These are phyloP conservation scores for Yamadazyma philogaea DNA, from an alignment of 805 yeast genomes.

Conservation along the genomic window DNA sequence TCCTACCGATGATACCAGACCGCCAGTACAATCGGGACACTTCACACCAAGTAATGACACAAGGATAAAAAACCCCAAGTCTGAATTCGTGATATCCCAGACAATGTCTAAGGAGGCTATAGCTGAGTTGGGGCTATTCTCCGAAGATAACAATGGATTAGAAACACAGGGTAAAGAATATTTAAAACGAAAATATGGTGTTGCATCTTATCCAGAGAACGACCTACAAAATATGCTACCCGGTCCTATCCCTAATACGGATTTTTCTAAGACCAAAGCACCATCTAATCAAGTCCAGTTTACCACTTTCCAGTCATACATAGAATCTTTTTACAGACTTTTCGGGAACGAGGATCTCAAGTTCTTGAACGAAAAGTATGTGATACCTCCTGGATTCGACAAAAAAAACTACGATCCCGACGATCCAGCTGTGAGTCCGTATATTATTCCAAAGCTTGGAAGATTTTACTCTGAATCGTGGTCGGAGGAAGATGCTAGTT, in stretches of 20 bases:
- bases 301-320: constrained; percentile 76
- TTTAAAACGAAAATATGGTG: constrained; percentile 74
- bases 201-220: constrained; percentile 80
- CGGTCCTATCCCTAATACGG: constrained; percentile 83
- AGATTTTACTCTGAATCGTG: constrained; percentile 78
- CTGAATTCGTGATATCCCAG: constrained; percentile 71
- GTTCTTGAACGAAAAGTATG: constrained; percentile 60
- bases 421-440: constrained; percentile 67
- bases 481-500: constrained; percentile 72
- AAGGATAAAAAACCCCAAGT: constrained; percentile 63
- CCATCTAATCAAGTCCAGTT: constrained; percentile 86
- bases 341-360: constrained; percentile 79
- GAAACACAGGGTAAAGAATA: constrained; percentile 72
- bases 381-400: constrained; percentile 51
- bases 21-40: constrained; percentile 46
- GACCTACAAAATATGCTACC: constrained; percentile 77
- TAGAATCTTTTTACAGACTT: constrained; percentile 80
- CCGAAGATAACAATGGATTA: constrained; percentile 56
- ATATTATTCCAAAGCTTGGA: constrained; percentile 80
- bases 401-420: constrained; percentile 46
- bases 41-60: constrained; percentile 56
- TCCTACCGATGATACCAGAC: constrained; percentile 33
- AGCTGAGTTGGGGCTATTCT: constrained; percentile 59
- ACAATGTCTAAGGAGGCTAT: constrained; percentile 62
- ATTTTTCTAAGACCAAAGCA: constrained; percentile 73